Conservation (phyloP, 352 stramenopile genomes). For the Phytopythium mirpurense region DNA sequence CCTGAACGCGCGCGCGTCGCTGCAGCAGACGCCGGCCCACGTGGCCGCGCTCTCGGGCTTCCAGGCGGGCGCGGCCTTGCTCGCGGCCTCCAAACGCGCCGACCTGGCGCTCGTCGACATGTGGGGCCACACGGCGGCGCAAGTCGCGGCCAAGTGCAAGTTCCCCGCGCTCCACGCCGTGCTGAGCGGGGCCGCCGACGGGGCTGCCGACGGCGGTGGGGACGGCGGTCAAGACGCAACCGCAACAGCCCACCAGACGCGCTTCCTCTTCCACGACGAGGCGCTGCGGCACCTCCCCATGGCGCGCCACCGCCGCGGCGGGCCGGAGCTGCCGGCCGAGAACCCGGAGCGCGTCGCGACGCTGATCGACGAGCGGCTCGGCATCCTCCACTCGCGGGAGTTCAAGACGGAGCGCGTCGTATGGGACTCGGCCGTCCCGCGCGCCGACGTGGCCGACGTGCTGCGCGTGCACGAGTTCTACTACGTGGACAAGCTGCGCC, state of each 20-base stretch:
- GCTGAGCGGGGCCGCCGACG: slow-evolving; percentile 16
- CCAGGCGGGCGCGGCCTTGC: slow-evolving; percentile 30
- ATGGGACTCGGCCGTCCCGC: slow-evolving; percentile 63
- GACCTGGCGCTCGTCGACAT: slow-evolving; percentile 35
- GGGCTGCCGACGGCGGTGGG: neutral
- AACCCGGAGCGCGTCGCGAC: slow-evolving; percentile 87
- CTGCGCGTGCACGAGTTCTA: slow-evolving; percentile 88
- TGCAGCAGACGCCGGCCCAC: slow-evolving; percentile 63
- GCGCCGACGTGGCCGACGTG: slow-evolving; percentile 82
- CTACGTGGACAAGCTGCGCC: slow-evolving; percentile 77
- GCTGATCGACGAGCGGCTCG: slow-evolving; percentile 68
- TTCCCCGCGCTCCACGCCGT: slow-evolving; percentile 29
- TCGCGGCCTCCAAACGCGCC: slow-evolving; percentile 31
- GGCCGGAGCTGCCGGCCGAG: slow-evolving; percentile 81
- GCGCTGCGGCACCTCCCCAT: slow-evolving; percentile 76
- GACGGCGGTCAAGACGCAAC: too few species aligned
- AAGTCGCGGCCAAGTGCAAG: slow-evolving; percentile 36
- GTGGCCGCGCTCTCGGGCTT: slow-evolving; percentile 53
- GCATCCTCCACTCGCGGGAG: slow-evolving; percentile 63
- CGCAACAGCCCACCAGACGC: slow-evolving; percentile 18
- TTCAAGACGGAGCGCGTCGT: slow-evolving; percentile 54
- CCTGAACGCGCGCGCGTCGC: slow-evolving; percentile 36
- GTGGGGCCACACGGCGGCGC: slow-evolving; percentile 39
- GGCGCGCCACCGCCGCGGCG: slow-evolving; percentile 53
- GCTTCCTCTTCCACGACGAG: slow-evolving; percentile 77